A percentile compares a stretch with the other conserved stretches of the same genome.
Conservation (phyloP, 2,329 filamentous ascomycete genomes). For the Dactylellina drechsleri region DNA sequence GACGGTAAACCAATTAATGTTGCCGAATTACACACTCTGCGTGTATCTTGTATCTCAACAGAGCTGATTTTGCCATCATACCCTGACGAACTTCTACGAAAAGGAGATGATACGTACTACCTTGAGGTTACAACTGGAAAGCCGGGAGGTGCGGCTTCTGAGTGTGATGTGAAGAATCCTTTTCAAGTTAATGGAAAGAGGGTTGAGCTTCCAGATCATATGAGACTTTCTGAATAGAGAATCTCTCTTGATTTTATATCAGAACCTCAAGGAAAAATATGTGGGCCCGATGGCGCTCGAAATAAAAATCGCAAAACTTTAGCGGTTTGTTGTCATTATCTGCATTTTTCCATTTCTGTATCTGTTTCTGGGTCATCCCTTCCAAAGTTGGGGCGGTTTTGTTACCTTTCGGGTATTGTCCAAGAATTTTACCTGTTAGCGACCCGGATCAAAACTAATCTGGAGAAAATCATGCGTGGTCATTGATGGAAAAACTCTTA, state of each 20-base stretch:
- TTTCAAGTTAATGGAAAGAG: constrained; percentile 30
- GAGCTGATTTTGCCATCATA: constrained; percentile 34
- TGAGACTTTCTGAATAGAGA: constrained; percentile 11
- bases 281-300: no score
- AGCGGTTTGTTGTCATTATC: no score
- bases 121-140: constrained; percentile 37
- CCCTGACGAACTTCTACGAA: constrained; percentile 25
- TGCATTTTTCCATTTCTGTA: no score
- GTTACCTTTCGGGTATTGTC: no score
- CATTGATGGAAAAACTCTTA: no score
- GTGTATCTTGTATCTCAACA: constrained; percentile 40
- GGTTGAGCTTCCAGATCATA: constrained; percentile 17
- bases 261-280: no score
- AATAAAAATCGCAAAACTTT: no score
- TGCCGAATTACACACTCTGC: constrained; percentile 30
- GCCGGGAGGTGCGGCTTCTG: constrained; percentile 24
- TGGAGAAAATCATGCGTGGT: no score
- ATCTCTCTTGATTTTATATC: not conserved
- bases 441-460: no score
- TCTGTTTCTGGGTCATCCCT: no score
- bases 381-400: no score
- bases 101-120: constrained; percentile 37
- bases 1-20: constrained; percentile 27
- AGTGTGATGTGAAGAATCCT: constrained; percentile 30
- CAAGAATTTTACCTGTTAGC: no score